These are phyloP conservation scores for Taphrina betulina DNA, from an alignment of 1,139 yeast genomes.

Conservation along the genomic window DNA sequence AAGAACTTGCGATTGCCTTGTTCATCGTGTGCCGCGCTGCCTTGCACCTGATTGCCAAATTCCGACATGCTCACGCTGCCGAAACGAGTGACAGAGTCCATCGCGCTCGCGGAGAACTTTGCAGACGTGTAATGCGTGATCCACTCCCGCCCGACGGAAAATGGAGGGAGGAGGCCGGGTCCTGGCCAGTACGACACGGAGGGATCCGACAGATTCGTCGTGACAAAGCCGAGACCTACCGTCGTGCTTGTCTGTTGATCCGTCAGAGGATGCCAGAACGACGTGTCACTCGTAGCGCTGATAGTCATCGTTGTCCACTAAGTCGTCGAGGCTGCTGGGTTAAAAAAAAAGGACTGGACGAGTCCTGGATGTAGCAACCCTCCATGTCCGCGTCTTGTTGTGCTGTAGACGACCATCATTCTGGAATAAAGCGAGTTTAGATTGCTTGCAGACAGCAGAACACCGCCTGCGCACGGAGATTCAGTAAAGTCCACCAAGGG, in stretches of 20 bases:
- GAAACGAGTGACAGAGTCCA: not conserved
- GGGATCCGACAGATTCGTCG: constrained; percentile 7
- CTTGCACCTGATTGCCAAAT: not conserved
- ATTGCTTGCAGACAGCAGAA: too few relatives aligned
- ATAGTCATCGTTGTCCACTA: too few relatives aligned
- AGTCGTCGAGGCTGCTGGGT: too few relatives aligned
- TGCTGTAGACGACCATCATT: too few relatives aligned
- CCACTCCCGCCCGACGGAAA: constrained; percentile 9
- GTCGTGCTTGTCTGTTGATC: constrained; percentile 10
- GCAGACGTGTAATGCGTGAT: constrained; percentile 18
- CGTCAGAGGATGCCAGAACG: constrained; percentile 8
- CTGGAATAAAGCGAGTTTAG: too few relatives aligned
- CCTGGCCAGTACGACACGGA: constrained; percentile 22
- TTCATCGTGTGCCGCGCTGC: too few relatives aligned
- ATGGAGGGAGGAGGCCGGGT: not conserved
- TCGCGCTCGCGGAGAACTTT: constrained; percentile 1
- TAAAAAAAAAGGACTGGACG: too few relatives aligned
- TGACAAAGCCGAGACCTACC: constrained; percentile 4
- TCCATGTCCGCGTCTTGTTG: too few relatives aligned
- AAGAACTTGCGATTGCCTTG: not conserved
- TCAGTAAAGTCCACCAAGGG: too few relatives aligned
- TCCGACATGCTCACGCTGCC: not conserved
- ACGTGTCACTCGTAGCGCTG: not conserved
- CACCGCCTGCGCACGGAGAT: too few relatives aligned
- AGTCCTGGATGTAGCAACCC: too few relatives aligned